phyloP scores from a whole-genome alignment of 2,329 filamentous ascomycete species.

The Aspergillus terreus region DNA sequence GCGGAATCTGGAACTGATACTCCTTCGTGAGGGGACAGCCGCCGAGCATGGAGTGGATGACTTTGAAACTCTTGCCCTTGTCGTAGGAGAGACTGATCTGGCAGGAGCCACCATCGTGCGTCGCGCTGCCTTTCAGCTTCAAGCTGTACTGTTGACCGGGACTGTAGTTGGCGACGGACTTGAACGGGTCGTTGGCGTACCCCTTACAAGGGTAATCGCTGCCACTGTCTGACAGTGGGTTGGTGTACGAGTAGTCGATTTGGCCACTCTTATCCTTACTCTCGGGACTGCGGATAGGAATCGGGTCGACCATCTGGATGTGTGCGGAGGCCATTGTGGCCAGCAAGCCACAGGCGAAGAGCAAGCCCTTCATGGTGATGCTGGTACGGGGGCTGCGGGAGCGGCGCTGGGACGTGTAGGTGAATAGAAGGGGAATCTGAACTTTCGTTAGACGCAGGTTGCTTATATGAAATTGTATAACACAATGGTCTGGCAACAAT shows the following conservation, averaged over 20 bases:
- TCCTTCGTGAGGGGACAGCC: conserved; percentile 50
- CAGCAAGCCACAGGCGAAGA: conserved; percentile 28
- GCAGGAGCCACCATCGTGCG: conserved; percentile 69
- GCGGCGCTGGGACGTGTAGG: no score
- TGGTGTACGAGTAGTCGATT: conserved; percentile 69
- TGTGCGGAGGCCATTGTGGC: conserved; percentile 40
- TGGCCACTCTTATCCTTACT: conserved; percentile 44
- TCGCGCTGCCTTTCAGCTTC: conserved; percentile 59
- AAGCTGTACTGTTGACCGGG: conserved; percentile 63
- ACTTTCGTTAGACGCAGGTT: no score
- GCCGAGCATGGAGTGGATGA: conserved; percentile 62
- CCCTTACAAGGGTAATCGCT: conserved; percentile 76
- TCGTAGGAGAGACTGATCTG: conserved; percentile 74
- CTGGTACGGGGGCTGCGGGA: neutral
- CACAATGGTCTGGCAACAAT: no score
- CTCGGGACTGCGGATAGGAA: conserved; percentile 50
- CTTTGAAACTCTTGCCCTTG: conserved; percentile 65
- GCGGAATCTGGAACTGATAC: conserved; percentile 65
- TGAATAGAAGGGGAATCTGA: no score
- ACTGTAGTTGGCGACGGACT: conserved; percentile 57
- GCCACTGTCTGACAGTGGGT: conserved; percentile 57
- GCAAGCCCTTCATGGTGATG: conserved; percentile 29
- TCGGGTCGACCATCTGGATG: conserved; percentile 56
- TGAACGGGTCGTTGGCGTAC: conserved; percentile 51
- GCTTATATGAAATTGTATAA: no score